phyloP scores from a whole-genome alignment of 805 yeast species.

The Blastobotrys muscicola region DNA sequence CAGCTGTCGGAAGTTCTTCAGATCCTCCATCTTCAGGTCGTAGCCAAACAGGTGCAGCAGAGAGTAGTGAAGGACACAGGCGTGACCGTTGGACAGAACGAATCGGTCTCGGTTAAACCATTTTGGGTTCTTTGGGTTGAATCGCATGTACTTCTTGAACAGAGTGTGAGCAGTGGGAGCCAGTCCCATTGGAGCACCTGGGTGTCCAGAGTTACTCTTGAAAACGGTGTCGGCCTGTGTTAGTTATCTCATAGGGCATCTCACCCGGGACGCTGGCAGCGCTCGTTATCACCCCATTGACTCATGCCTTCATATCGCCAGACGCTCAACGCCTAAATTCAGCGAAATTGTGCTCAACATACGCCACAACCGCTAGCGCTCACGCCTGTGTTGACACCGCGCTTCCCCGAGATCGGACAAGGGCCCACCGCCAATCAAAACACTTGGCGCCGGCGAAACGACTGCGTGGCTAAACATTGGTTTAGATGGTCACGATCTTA shows the following conservation, averaged over 20 bases:
- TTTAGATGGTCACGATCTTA: too few relatives aligned
- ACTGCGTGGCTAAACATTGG: too few relatives aligned
- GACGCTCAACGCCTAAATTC: too few relatives aligned
- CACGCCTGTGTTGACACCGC: too few relatives aligned
- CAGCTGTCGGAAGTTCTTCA: conserved; percentile 83
- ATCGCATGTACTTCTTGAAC: conserved; percentile 63
- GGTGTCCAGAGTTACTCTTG: conserved; percentile 93
- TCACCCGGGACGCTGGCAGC: neutral
- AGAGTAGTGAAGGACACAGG: conserved; percentile 81
- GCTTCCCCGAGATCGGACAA: too few relatives aligned
- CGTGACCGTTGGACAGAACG: conserved; percentile 93
- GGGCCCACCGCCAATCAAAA: too few relatives aligned
- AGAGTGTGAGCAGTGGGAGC: conserved; percentile 92
- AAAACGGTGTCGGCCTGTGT: conserved; percentile 68
- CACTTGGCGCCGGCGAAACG: too few relatives aligned
- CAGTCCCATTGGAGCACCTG: conserved; percentile 97
- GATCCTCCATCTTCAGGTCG: conserved; percentile 70
- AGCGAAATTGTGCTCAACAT: too few relatives aligned
- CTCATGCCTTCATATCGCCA: neutral
- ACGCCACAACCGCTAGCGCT: too few relatives aligned
- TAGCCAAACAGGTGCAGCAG: conserved; percentile 81
- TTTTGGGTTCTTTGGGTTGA: conserved; percentile 83
- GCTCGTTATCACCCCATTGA: neutral
- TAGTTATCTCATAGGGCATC: neutral
- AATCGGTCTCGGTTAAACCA: conserved; percentile 96